These are phyloP conservation scores for Citrus australasica DNA, from an alignment of 345 rosid species.

Conservation along the genomic window DNA sequence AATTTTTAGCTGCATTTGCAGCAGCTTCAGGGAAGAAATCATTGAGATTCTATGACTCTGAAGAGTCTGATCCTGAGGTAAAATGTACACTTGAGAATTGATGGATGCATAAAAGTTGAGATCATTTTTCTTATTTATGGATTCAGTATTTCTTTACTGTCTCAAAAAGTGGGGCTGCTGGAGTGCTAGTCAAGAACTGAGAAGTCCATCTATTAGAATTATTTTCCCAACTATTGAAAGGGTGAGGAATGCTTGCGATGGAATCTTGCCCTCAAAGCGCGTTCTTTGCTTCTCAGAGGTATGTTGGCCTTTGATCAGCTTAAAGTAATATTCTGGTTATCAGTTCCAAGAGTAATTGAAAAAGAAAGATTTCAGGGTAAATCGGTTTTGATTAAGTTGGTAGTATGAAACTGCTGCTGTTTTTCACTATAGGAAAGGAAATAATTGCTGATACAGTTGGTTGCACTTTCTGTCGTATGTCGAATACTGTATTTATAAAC, in stretches of 20 bases:
- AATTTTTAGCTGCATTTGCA: slow-evolving; percentile 76
- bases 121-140: neutral
- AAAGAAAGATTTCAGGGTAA: neutral
- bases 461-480: neutral
- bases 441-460: neutral
- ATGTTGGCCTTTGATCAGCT: slow-evolving; percentile 12
- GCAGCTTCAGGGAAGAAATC: slow-evolving; percentile 82
- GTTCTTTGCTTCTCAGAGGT: slow-evolving; percentile 95
- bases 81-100: neutral
- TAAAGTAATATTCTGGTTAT: neutral
- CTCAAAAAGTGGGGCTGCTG: slow-evolving; percentile 88
- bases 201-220: slow-evolving; percentile 66
- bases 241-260: slow-evolving; percentile 59
- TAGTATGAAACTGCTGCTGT: neutral
- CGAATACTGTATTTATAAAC: neutral
- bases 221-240: slow-evolving; percentile 83
- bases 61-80: slow-evolving; percentile 99
- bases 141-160: slow-evolving; percentile 14
- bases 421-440: neutral
- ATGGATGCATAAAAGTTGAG: slow-evolving; percentile 10
- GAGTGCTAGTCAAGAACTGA: slow-evolving; percentile 79
- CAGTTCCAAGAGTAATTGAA: neutral
- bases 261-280: slow-evolving; percentile 62
- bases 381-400: neutral
- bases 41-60: slow-evolving; percentile 49